Evolutionary conservation across 257 asterid species (phyloP), one percentile per base, ranked within the genome.

Genomic region (Lycium barbarum): DNA sequence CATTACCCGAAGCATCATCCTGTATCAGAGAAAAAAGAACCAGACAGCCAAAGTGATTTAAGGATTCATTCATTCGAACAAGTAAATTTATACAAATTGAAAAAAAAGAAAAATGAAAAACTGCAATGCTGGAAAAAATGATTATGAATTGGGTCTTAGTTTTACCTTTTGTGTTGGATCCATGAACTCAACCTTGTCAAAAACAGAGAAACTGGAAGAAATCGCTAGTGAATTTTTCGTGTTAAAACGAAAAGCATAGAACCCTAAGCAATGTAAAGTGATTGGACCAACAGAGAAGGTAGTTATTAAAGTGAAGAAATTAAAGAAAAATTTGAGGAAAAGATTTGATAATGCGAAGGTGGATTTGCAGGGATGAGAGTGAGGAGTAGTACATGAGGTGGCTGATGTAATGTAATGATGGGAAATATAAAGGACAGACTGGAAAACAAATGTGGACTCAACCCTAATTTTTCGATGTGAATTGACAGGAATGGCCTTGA

Each of bases 401-500:
- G 82, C 82, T 51, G n/a, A 9, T 76, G 82, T 53, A 76, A 9
- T 76, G 82, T 53, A 76, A 51, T 76, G 63, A 51, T 61, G 68
- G 14, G 7, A 62, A n/a, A 62, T 76, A 76, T 53, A 76, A 49
- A 74, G 81, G 81, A 74, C 81, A 51, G 14, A 49, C 2, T 1
- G 8, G 43, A 7, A 74, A 49, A 22, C 70, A 36, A 57, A 55
- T 26, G 36, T 36, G 62, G 55, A 54, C 54, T 51, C 83, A 89
- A 86, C 90, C 93, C 92, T 89, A 89, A 86, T 70, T 45, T 36
- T 53, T 12, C 5, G 7, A 36, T 3, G 76, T 11, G 84, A 85
- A 92, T 89, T 88, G 91, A 92, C 96, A 18, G 15, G 80, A 88
- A 87, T 79, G 87, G 91, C 84, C 86, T 85, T 83, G 70, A 53